phyloP scores from a whole-genome alignment of 352 stramenopile genomes.

The Phytophthora fragariae region DNA sequence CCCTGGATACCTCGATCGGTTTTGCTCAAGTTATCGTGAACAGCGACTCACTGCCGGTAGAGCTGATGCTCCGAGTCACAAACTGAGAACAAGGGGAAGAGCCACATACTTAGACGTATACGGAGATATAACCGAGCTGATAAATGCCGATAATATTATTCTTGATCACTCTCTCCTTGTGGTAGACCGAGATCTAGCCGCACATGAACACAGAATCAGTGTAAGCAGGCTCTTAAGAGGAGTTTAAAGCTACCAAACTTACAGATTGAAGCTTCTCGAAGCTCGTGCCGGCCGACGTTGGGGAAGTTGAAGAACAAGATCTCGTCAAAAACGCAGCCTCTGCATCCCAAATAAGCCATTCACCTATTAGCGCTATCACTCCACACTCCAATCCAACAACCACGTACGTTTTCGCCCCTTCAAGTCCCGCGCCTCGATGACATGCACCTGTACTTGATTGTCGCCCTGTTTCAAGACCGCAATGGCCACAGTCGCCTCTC shows the following conservation, averaged over 20 bases:
- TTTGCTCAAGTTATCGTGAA: constrained; percentile 88
- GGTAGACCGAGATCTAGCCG: constrained; percentile 72
- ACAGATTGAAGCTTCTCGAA: constrained; percentile 73
- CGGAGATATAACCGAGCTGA: constrained; percentile 79
- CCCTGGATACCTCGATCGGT: constrained; percentile 89
- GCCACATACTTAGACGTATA: constrained; percentile 67
- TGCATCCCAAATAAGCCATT: constrained; percentile 19
- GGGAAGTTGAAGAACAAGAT: constrained; percentile 91
- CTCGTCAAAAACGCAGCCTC: constrained; percentile 92
- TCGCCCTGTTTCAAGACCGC: constrained; percentile 73
- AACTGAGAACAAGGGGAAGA: neutral
- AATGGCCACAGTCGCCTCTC: constrained; percentile 53
- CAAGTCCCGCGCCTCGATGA: constrained; percentile 90
- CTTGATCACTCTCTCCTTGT: constrained; percentile 71
- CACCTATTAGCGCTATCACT: neutral
- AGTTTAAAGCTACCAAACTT: neutral
- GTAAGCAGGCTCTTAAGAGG: neutral
- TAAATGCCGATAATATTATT: constrained; percentile 90
- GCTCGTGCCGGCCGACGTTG: constrained; percentile 79
- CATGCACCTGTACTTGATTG: constrained; percentile 86
- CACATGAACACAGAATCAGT: neutral
- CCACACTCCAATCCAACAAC: neutral
- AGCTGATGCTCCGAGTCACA: constrained; percentile 74
- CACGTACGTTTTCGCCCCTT: constrained; percentile 86
- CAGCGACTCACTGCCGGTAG: constrained; percentile 90